These are phyloP conservation scores for Stachybotrys echinatus DNA, from an alignment of 2,329 filamentous ascomycete genomes.

Conservation along the genomic window DNA sequence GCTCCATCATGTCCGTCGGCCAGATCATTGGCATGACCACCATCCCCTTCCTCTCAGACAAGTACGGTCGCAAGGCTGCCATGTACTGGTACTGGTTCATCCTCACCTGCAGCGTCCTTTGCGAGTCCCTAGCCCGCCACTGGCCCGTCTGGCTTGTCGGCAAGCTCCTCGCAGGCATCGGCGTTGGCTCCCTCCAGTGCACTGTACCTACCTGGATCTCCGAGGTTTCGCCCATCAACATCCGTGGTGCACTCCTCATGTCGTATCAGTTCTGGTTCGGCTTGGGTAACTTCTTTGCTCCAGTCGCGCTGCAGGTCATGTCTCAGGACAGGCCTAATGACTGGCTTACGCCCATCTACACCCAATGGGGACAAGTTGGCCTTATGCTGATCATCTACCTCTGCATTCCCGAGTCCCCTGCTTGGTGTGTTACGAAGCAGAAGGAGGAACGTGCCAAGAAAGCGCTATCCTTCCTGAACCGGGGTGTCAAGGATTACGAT, in stretches of 20 bases:
- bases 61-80: background rate
- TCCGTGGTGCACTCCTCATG: constrained; percentile 31
- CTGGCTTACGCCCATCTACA: constrained; percentile 28
- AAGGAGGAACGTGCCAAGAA: constrained; percentile 13
- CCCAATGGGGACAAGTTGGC: constrained; percentile 37
- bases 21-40: constrained; percentile 1
- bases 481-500: constrained; percentile 18
- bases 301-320: constrained; percentile 31
- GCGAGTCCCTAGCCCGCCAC: background rate
- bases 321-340: constrained; percentile 21
- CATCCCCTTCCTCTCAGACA: background rate
- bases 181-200: background rate
- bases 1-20: constrained; percentile 1
- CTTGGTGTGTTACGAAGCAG: constrained; percentile 25
- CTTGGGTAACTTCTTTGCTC: constrained; percentile 33
- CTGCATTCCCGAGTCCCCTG: constrained; percentile 27
- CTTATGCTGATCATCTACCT: constrained; percentile 30
- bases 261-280: constrained; percentile 37
- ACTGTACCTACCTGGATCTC: background rate
- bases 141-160: constrained; percentile 1
- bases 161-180: background rate
- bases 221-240: constrained; percentile 10
- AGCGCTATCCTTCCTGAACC: constrained; percentile 1
- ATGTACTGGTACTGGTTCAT: constrained; percentile 1
- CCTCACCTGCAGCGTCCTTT: background rate